Evolutionary conservation across 1,284 basidiomycete genomes (phyloP).

Genomic region (Leccinum olivaceoglutinosum): DNA sequence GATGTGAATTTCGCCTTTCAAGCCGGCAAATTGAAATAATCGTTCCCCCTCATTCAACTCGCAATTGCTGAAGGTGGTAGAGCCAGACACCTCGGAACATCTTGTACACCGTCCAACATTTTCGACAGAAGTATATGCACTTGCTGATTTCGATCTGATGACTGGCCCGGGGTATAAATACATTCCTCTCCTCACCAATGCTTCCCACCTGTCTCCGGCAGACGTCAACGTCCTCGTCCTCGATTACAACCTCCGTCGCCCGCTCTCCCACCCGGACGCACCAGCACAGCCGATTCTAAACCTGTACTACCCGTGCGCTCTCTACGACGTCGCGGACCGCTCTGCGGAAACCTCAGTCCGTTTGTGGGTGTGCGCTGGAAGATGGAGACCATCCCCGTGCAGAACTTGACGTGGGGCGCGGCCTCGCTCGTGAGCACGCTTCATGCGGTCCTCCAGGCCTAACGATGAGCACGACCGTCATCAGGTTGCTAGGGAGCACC

Average conservation of each 20-base stretch:
- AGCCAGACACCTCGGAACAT: too few relatives aligned
- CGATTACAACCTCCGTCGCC: not conserved
- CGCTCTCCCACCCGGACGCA: not conserved
- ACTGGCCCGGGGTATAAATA: too few relatives aligned
- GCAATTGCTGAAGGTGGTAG: too few relatives aligned
- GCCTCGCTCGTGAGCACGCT: constrained; percentile 40
- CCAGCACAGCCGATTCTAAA: not conserved
- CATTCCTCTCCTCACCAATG: not conserved
- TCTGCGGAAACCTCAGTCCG: constrained; percentile 30
- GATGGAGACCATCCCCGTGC: constrained; percentile 40
- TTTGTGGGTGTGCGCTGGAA: constrained; percentile 48
- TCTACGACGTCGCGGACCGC: constrained; percentile 35
- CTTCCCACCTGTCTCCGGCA: not conserved
- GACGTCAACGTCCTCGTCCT: not conserved
- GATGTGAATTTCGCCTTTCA: constrained; percentile 51
- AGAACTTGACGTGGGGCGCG: constrained; percentile 38
- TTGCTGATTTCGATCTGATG: too few relatives aligned
- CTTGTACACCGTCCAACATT: too few relatives aligned
- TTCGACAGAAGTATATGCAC: too few relatives aligned
- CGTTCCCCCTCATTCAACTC: too few relatives aligned
- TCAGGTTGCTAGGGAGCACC: constrained; percentile 11
- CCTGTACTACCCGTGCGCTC: constrained; percentile 34
- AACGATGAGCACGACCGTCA: constrained; percentile 18
- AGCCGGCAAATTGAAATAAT: constrained; percentile 33
- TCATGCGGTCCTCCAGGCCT: constrained; percentile 27